Base-by-base conservation (phyloP, 495 filamentous ascomycete genomes). In the Trichoderma gamsii region DNA sequence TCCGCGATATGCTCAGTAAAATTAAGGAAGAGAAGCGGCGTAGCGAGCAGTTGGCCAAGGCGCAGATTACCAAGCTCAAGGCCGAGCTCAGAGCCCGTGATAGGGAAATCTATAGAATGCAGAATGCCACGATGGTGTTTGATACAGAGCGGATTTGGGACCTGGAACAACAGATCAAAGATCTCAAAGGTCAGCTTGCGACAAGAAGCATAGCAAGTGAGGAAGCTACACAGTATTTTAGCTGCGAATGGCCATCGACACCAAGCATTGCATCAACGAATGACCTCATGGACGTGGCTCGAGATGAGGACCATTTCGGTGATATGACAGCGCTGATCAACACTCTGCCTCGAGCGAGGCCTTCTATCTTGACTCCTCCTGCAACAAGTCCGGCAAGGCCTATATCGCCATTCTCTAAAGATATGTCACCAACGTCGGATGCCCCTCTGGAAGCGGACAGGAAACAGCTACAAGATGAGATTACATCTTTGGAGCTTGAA, bases 1-100 rank as follows among this genome's bases (percentile, higher is more conserved):
- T 95, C 44, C 91, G 89, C 70, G 86, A 92, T 72, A 90, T 93
- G 74, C 84, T 91, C 69, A 92, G 90, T 75, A 77, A 75, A 23
- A 86, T 92, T 65, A 78, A 85, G 64, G 79, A 78, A 3, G 86
- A 89, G 67, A 85, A 86, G 73, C 81, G 80, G 51, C 76, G 79
- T 5, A 74, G 77, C 6, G 75, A 77, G 0, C 77, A 75, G 46
- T 72, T 76, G 11, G 73, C 74, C 15, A 76, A 75, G 59, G 73
- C 72, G 1, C 82, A 85, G 70, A 71, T 84, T 0, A 76, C 80
- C 65, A 76, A 79, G 6, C 80, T 89, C 23, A 81, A 84, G 63
- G 76, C 82, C 59, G 82, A 87, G 52, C 70, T 90, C 49, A 77
- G 80, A 1, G 74, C 81, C 0, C 78, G 84, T 41, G 83, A 88